Conservation (phyloP, 495 filamentous ascomycete genomes). For the Cryomyces minteri region DNA sequence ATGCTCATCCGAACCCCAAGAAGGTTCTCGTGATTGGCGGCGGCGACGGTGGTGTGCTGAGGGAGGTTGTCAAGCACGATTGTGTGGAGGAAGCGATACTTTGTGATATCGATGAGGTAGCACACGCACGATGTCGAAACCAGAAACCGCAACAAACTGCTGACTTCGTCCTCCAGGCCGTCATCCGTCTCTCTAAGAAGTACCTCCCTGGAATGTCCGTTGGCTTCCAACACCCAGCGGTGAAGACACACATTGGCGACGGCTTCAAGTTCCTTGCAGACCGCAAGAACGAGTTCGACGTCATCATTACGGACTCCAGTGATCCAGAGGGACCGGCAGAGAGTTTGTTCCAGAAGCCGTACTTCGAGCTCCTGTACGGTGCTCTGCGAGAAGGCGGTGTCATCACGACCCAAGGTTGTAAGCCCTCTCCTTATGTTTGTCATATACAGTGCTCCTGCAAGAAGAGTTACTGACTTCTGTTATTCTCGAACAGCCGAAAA, state of each 20-base stretch:
- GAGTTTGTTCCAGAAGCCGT: slow-evolving; percentile 92
- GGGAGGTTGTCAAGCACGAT: slow-evolving; percentile 96
- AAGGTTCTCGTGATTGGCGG: slow-evolving; percentile 96
- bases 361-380: slow-evolving; percentile 80
- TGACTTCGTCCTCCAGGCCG: slow-evolving; percentile 35
- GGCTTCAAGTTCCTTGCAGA: slow-evolving; percentile 94
- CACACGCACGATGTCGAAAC: neutral
- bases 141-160: neutral
- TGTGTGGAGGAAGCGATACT: slow-evolving; percentile 76
- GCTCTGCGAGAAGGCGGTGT: slow-evolving; percentile 91
- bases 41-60: slow-evolving; percentile 90
- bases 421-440: slow-evolving; percentile 47
- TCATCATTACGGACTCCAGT: slow-evolving; percentile 98
- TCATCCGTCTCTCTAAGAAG: slow-evolving; percentile 96
- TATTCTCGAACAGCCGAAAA: slow-evolving; percentile 58
- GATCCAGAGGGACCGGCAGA: slow-evolving; percentile 96
- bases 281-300: slow-evolving; percentile 88
- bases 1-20: slow-evolving; percentile 94
- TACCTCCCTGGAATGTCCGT: slow-evolving; percentile 90
- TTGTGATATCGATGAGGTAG: slow-evolving; percentile 96
- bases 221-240: slow-evolving; percentile 83
- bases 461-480: slow-evolving; percentile 1
- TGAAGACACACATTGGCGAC: slow-evolving; percentile 80
- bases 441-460: slow-evolving; percentile 1
- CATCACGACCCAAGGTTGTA: slow-evolving; percentile 99